Evolutionary conservation across 225 moss, liverwort and hornwort species (phyloP).

Genomic region (Rhytidiadelphus loreus): DNA sequence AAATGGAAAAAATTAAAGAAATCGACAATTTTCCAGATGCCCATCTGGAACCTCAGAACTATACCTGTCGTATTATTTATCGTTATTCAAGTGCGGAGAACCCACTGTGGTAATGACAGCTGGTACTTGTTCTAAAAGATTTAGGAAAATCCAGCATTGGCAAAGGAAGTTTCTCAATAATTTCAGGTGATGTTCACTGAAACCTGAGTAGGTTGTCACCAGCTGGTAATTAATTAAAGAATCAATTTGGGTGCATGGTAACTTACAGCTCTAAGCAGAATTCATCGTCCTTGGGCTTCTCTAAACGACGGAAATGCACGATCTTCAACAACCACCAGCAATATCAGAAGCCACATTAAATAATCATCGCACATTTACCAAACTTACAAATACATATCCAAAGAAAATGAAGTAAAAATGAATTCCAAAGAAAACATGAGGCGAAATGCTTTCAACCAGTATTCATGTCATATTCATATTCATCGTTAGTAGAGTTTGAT

Average conservation of each 20-base stretch:
- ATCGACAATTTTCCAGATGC: neutral
- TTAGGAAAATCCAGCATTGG: neutral
- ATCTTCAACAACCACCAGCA: constrained; percentile 14
- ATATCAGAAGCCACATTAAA: neutral
- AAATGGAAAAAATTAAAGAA: neutral
- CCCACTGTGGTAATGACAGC: neutral
- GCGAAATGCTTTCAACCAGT: neutral
- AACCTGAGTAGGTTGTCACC: neutral
- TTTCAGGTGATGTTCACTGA: neutral
- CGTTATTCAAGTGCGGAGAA: too few species aligned
- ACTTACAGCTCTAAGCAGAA: constrained; percentile 63
- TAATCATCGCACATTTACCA: neutral
- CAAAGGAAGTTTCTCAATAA: neutral
- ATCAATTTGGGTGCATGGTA: neutral
- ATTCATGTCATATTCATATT: neutral
- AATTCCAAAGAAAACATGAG: neutral
- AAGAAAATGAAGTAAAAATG: neutral
- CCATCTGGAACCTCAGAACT: neutral
- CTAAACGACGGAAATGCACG: constrained; percentile 55
- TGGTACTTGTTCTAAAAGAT: neutral
- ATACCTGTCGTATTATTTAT: neutral
- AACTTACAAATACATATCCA: neutral
- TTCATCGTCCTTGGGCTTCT: constrained; percentile 60
- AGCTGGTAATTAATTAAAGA: neutral
- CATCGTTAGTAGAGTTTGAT: neutral